Base-by-base conservation (phyloP, 805 yeast species). In the Ogataea parapolymorpha region DNA sequence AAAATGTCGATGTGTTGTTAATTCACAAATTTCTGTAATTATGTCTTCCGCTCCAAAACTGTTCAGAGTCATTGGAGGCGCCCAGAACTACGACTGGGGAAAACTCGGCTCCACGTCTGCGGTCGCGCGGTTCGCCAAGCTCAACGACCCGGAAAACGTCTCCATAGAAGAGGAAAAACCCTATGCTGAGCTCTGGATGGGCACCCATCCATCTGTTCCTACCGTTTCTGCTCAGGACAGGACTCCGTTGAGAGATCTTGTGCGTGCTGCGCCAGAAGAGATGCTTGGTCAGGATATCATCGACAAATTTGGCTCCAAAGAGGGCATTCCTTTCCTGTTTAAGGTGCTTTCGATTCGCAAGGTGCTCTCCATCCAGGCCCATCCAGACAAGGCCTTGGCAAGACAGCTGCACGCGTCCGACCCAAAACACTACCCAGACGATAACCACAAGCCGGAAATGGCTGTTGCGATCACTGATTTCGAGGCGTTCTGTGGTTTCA, bases 391-490 rank as follows among this genome's bases (percentile, higher is more conserved):
- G 70, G 62, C 72, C 11, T 72, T 93, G 44, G 99, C 85, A 27
- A 79, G 74, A 34, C 77, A 78, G 49, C 73, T 93, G 55, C 95
- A 85, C 58, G 74, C 75, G 13, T 66, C 72, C 22, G 98, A 93
- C 67, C 98, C 99, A 42, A 79, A 80, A 56, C 85, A 93, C 68
- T 93, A 93, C 63, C 98, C 98, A 3, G 99, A 93, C 68, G 95
- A 83, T 63, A 93, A 93, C 71, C 99, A 93, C 68, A 93, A 93
- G 71, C 99, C 99, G n/a, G 99, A 93, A 66, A 93, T 93, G 99
- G 98, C 99, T 37, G 79, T 93, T 58, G 99, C 99, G 7, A 81
- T 93, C 39, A 90, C 98, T 16, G 86, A 79, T 46, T 93, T 93
- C 56, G 98, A 93, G 70, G 98, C 97, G 0, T 91, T 93, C 68